Base-by-base conservation (phyloP, 163 green algal species). In the Chloromonas sp. region DNA sequence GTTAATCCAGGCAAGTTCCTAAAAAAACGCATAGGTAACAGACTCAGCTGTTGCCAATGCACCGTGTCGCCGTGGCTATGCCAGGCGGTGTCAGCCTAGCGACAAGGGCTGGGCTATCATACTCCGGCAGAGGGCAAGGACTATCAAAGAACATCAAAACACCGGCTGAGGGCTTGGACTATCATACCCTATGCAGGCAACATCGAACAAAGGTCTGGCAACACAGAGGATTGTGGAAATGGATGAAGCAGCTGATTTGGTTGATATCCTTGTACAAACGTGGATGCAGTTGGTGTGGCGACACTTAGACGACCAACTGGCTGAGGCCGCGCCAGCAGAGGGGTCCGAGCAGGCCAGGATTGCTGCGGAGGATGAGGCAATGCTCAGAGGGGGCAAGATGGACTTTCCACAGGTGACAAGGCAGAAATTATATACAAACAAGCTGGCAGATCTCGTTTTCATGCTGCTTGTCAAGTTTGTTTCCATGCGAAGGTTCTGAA, bases 281-380 rank as follows among this genome's bases (percentile, higher is more conserved):
- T 36, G 62, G 57, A 13, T 83, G 58, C 88, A 92, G 89, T 84
- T 94, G 58, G 84, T 93, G 60, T 93, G 91, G 81, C 78, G 82
- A 36, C 83, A 90, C 1, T 59, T 91, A 14, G 88, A 93, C 79
- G 58, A 87, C 62, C 15, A 71, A n/a, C 82, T 88, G 60, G 83
- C 79, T 5, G 66, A 74, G 66, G 5, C 66, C 5, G 66, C 66
- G 14, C 81, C 85, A n/a, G 14, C 85, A 2, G 36, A 61, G n/a
- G 81, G 85, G 1, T 60, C 86, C 5, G 82, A 71, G 0, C 58
- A 81, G 1, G 76, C 76, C 2, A 82, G 81, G 71, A 58, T 81
- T 2, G 77, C 59, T 0, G 60, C 76, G 0, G 87, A 87, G 14
- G 88, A 93, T 57, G 81, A 87, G 74, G 87, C 87, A 62, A 81